Evolutionary conservation across 1,139 yeast genomes (phyloP).

Genomic region (Magnusiomyces sp.): DNA sequence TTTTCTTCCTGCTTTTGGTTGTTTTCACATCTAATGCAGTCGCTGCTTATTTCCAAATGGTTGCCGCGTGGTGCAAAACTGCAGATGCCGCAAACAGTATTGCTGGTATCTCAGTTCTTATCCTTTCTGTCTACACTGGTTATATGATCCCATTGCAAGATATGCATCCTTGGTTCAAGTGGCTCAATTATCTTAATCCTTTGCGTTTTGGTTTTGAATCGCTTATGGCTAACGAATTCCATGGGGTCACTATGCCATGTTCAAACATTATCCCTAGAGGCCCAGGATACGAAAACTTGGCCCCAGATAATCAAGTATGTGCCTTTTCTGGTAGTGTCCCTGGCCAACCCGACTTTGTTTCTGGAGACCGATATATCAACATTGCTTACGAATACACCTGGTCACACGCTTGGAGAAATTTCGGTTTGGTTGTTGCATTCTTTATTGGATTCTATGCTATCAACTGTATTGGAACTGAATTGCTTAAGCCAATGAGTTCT

Average conservation of each 20-base stretch:
- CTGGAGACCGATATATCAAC: constrained; percentile 37
- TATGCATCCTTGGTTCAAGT: constrained; percentile 46
- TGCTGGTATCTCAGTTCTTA: constrained; percentile 42
- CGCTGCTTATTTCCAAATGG: constrained; percentile 49
- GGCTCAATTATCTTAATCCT: constrained; percentile 45
- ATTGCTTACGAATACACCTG: constrained; percentile 32
- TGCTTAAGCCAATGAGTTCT: constrained; percentile 30
- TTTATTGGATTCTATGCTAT: constrained; percentile 30
- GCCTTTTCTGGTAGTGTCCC: constrained; percentile 34
- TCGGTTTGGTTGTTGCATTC: constrained; percentile 32
- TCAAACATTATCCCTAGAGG: constrained; percentile 29
- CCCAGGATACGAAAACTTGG: constrained; percentile 31
- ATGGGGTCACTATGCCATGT: constrained; percentile 36
- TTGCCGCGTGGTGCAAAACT: constrained; percentile 48
- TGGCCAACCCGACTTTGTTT: constrained; percentile 33
- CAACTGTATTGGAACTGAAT: constrained; percentile 32
- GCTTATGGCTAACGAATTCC: constrained; percentile 34
- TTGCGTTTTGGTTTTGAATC: constrained; percentile 41
- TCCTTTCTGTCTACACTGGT: constrained; percentile 43
- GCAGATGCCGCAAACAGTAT: constrained; percentile 51
- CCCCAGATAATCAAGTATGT: constrained; percentile 36
- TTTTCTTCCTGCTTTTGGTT: constrained; percentile 32
- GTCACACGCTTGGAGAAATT: constrained; percentile 34
- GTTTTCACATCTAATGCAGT: constrained; percentile 35
- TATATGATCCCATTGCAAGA: constrained; percentile 41